These are phyloP conservation scores for Solanum sitiens DNA, from an alignment of 257 asterid species.

Conservation along the genomic window DNA sequence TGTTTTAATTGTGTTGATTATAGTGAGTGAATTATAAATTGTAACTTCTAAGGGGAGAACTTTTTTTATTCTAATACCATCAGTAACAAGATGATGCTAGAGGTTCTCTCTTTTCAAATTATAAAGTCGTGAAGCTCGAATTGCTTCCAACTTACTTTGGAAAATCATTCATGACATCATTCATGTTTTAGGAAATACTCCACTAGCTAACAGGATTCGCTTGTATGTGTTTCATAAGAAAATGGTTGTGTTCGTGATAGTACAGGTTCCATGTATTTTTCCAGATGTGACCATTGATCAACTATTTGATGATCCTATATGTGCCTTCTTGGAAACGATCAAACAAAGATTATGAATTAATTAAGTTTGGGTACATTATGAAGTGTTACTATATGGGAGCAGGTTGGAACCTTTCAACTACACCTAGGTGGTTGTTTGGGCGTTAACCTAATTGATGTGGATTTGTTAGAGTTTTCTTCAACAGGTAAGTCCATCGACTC, in stretches of 20 bases:
- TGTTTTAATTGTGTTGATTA: neutral
- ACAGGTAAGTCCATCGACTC: conserved; percentile 38
- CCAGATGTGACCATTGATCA: too few relatives aligned
- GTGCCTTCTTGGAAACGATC: too few relatives aligned
- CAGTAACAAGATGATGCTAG: neutral
- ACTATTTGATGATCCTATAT: too few relatives aligned
- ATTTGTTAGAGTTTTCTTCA: conserved; percentile 82
- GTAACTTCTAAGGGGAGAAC: neutral
- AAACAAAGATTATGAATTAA: too few relatives aligned
- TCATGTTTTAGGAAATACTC: neutral
- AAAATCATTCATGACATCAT: neutral
- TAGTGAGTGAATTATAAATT: neutral
- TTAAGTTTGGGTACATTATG: too few relatives aligned
- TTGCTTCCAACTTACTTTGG: neutral
- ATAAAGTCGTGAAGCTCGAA: neutral
- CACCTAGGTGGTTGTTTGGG: conserved; percentile 11
- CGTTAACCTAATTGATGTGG: conserved; percentile 55
- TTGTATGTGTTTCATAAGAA: neutral
- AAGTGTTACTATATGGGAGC: too few relatives aligned
- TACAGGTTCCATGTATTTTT: conserved; percentile 86
- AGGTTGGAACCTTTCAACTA: too few relatives aligned
- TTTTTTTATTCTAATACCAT: neutral
- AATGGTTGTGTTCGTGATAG: neutral
- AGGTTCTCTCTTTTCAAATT: neutral
- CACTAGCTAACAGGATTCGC: neutral